These are phyloP conservation scores for Rosa chinensis DNA, from an alignment of 306 rosid genomes.

Conservation along the genomic window DNA sequence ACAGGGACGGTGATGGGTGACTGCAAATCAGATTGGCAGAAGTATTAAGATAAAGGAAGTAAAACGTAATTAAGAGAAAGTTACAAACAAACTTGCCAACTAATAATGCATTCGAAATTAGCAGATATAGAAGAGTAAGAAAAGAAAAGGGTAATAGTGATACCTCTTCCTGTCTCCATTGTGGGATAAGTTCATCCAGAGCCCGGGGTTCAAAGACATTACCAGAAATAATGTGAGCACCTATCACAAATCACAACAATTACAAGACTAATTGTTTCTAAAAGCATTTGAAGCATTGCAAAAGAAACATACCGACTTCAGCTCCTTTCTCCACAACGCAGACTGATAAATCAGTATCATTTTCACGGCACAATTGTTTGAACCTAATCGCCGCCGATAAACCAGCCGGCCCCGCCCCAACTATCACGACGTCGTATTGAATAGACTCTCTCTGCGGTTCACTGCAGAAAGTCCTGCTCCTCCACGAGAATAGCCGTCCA, in stretches of 20 bases:
- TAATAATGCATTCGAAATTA: not conserved
- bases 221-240: constrained; percentile 91
- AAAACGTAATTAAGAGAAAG: not conserved
- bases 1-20: constrained; percentile 81
- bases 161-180: constrained; percentile 81
- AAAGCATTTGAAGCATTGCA: not conserved
- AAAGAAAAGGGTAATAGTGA: not conserved
- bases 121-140: not conserved
- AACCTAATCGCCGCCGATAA: constrained; percentile 84
- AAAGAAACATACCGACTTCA: constrained; percentile 64
- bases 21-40: constrained; percentile 45
- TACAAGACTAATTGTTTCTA: not conserved
- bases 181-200: constrained; percentile 77
- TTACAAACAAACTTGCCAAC: not conserved
- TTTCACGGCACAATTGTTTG: constrained; percentile 73
- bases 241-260: constrained; percentile 33
- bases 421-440: constrained; percentile 83
- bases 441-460: constrained; percentile 62
- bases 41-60: not conserved
- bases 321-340: constrained; percentile 95
- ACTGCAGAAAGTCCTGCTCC: constrained; percentile 43
- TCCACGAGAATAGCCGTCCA: too few species aligned
- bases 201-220: constrained; percentile 95
- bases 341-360: constrained; percentile 62
- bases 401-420: constrained; percentile 98